Conservation (phyloP, 805 yeast species). For the Ogataea chonburiensis region DNA sequence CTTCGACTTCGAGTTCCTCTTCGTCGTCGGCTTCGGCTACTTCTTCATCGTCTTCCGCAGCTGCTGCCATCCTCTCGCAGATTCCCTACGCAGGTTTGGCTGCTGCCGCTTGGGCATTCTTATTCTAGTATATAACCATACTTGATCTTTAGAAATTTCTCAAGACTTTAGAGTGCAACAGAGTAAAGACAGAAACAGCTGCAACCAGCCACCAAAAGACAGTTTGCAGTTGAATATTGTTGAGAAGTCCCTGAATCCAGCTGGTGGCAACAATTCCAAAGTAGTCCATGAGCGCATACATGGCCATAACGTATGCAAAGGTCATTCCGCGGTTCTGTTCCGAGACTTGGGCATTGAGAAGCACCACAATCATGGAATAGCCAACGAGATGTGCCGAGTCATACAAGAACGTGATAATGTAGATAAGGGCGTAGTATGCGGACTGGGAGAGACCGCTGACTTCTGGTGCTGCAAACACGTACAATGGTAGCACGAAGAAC, state of each 20-base stretch:
- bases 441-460: slow-evolving; percentile 1
- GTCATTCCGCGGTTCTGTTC: neutral
- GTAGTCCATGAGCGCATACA: neutral
- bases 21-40: neutral
- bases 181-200: neutral
- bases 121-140: neutral
- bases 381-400: neutral
- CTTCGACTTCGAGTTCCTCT: neutral
- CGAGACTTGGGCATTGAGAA: neutral
- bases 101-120: neutral
- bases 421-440: neutral
- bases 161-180: neutral
- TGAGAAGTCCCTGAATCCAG: neutral
- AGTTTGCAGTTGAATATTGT: neutral
- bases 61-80: neutral
- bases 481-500: slow-evolving; percentile 1
- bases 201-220: slow-evolving; percentile 2
- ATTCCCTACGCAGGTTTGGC: neutral
- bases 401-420: neutral
- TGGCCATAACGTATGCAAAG: neutral
- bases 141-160: neutral
- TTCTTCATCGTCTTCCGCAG: neutral
- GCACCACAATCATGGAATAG: neutral
- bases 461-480: slow-evolving; percentile 2
- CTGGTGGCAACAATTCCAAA: neutral